Evolutionary conservation across 306 rosid species (phyloP).

Genomic region (Erythrophleum fordii): DNA sequence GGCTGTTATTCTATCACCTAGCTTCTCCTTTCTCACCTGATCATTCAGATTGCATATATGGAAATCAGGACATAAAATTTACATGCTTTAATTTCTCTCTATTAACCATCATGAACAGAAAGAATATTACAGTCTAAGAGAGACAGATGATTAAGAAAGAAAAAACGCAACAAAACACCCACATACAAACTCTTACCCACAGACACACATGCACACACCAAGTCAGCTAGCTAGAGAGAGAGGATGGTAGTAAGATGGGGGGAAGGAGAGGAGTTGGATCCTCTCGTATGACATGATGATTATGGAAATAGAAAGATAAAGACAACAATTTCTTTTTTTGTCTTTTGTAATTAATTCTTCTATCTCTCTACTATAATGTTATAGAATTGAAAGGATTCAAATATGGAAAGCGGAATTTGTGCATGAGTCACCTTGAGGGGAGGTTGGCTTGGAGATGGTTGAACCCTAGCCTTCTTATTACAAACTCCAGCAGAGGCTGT

Average conservation of each 20-base stretch:
- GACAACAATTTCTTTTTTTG: background rate
- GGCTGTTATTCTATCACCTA: constrained; percentile 84
- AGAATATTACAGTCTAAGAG: constrained; percentile 38
- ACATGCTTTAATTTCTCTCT: background rate
- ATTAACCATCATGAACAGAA: constrained; percentile 30
- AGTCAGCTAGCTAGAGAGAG: background rate
- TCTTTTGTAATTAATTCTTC: background rate
- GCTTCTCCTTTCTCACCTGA: constrained; percentile 93
- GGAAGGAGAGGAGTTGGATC: background rate
- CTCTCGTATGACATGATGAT: background rate
- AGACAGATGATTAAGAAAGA: constrained; percentile 43
- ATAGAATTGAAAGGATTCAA: background rate
- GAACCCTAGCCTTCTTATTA: constrained; percentile 74
- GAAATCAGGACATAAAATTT: constrained; percentile 1
- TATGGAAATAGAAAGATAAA: background rate
- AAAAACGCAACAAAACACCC: constrained; percentile 23
- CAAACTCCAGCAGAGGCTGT: constrained; percentile 47
- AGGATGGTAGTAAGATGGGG: background rate
- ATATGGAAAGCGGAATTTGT: background rate
- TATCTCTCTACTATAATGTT: background rate
- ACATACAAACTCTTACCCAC: background rate
- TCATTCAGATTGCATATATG: constrained; percentile 21
- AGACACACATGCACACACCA: background rate
- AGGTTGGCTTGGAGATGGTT: constrained; percentile 61
- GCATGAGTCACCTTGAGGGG: constrained; percentile 73